Conservation (phyloP, 2,329 filamentous ascomycete species). For the Ampelomyces quisqualis region DNA sequence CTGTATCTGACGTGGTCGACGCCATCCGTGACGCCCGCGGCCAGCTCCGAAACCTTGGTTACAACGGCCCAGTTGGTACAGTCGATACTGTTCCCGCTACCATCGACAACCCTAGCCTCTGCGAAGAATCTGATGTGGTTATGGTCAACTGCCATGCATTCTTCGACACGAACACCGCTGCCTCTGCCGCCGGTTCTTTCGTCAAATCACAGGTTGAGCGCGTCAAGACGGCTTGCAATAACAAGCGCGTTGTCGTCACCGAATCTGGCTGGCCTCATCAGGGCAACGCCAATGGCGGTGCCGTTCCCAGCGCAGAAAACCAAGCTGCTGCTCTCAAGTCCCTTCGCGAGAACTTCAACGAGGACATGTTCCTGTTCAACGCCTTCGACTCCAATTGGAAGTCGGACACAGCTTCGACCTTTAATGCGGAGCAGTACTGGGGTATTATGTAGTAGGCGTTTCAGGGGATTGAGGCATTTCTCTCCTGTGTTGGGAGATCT, state of each 20-base stretch:
- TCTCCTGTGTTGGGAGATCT: slow-evolving; percentile 2
- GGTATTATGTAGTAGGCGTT: slow-evolving; percentile 48
- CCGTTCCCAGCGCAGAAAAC: slow-evolving; percentile 67
- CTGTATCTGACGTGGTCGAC: slow-evolving; percentile 56
- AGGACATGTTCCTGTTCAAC: slow-evolving; percentile 70
- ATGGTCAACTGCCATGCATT: slow-evolving; percentile 82
- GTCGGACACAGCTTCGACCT: slow-evolving; percentile 60
- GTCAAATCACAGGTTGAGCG: slow-evolving; percentile 57
- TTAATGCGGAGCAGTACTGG: slow-evolving; percentile 75
- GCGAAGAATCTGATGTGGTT: slow-evolving; percentile 72
- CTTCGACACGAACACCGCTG: slow-evolving; percentile 66
- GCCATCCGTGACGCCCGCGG: slow-evolving; percentile 60
- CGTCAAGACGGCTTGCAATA: slow-evolving; percentile 51
- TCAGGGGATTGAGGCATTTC: not conserved
- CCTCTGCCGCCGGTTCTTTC: slow-evolving; percentile 66
- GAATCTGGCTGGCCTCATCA: slow-evolving; percentile 82
- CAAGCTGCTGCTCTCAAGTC: slow-evolving; percentile 67
- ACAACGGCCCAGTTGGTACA: slow-evolving; percentile 70
- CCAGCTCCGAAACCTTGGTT: slow-evolving; percentile 63
- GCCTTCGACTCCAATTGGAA: slow-evolving; percentile 84
- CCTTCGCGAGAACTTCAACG: slow-evolving; percentile 61
- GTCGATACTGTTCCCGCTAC: slow-evolving; percentile 76
- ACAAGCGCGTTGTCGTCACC: slow-evolving; percentile 69
- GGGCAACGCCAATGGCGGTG: slow-evolving; percentile 64
- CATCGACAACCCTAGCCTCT: slow-evolving; percentile 67